A percentile compares a stretch with the other conserved stretches of the same genome.
Conservation (phyloP, 139 green algal genomes). For the Marvania coccoides region DNA sequence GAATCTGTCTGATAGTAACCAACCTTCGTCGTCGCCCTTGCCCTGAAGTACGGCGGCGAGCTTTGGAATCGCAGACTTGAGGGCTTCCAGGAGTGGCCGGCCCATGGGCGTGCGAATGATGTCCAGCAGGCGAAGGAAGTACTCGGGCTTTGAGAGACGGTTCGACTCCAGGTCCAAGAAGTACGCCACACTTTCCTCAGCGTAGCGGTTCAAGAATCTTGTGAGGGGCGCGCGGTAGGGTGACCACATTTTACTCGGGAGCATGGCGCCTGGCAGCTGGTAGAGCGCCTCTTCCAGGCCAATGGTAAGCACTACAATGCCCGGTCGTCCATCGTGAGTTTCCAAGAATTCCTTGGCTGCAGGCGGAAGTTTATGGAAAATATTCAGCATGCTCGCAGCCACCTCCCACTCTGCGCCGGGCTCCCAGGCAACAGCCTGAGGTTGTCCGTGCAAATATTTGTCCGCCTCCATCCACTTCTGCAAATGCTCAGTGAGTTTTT, state of each 20-base stretch:
- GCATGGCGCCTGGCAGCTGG: conserved; percentile 36
- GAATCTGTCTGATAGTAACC: too few relatives aligned
- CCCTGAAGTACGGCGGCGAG: not conserved
- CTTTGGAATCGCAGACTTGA: conserved; percentile 17
- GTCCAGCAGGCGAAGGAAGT: conserved; percentile 76
- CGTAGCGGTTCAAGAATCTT: conserved; percentile 79
- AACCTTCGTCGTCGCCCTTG: conserved; percentile 1
- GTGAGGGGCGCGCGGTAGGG: conserved; percentile 78
- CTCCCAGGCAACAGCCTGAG: conserved; percentile 27
- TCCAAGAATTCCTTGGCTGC: conserved; percentile 81
- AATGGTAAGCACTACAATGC: conserved; percentile 89
- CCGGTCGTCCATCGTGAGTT: conserved; percentile 43
- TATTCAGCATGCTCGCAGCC: conserved; percentile 79
- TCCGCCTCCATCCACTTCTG: conserved; percentile 69
- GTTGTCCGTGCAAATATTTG: not conserved
- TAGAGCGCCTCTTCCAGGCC: conserved; percentile 78
- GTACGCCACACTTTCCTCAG: conserved; percentile 55
- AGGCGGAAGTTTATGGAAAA: conserved; percentile 91
- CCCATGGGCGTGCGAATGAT: conserved; percentile 64
- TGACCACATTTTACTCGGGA: conserved; percentile 51
- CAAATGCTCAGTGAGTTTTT: conserved; percentile 93
- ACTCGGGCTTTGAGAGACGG: conserved; percentile 50
- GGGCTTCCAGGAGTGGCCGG: conserved; percentile 60
- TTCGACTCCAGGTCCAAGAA: conserved; percentile 47
- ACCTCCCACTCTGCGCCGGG: conserved; percentile 79